phyloP scores from a whole-genome alignment of 1,284 basidiomycete genomes.

The Ceraceosorus guamensis region DNA sequence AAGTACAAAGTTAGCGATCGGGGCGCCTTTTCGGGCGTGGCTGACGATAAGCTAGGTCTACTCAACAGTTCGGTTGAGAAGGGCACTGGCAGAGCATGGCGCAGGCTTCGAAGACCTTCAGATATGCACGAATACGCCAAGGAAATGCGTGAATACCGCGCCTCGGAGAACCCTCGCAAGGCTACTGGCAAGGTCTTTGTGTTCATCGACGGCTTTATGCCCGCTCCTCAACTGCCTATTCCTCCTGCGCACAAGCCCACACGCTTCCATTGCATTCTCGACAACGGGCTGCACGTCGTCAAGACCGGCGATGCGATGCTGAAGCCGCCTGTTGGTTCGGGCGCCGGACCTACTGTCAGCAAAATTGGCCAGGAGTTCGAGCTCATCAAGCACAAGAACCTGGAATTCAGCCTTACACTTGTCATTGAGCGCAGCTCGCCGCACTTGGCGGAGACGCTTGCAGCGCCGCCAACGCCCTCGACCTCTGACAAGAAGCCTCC shows the following conservation, averaged over 20 bases:
- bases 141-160: constrained; percentile 71
- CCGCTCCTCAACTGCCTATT: constrained; percentile 31
- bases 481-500: constrained; percentile 21
- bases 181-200: constrained; percentile 88
- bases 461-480: constrained; percentile 12
- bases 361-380: constrained; percentile 88
- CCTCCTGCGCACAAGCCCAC: constrained; percentile 59
- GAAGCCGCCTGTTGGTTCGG: too few relatives aligned
- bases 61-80: constrained; percentile 1
- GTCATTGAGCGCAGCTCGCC: constrained; percentile 24
- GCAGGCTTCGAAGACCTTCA: constrained; percentile 66
- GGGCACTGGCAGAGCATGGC: constrained; percentile 77
- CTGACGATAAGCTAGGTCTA: constrained; percentile 57
- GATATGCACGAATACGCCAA: constrained; percentile 72
- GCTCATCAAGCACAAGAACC: constrained; percentile 45
- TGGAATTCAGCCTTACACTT: constrained; percentile 45
- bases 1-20: constrained; percentile 52
- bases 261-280: constrained; percentile 75
- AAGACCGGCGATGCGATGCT: constrained; percentile 75
- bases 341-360: constrained; percentile 54
- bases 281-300: constrained; percentile 94
- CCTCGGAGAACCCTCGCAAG: constrained; percentile 68
- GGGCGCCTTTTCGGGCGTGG: constrained; percentile 48
- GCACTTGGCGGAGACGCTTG: constrained; percentile 26
- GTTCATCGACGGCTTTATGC: constrained; percentile 52